A percentile compares a stretch with the other conserved stretches of the same genome.
Conservation (phyloP, 208 protist species). For the Wallacemonas rigidus region DNA sequence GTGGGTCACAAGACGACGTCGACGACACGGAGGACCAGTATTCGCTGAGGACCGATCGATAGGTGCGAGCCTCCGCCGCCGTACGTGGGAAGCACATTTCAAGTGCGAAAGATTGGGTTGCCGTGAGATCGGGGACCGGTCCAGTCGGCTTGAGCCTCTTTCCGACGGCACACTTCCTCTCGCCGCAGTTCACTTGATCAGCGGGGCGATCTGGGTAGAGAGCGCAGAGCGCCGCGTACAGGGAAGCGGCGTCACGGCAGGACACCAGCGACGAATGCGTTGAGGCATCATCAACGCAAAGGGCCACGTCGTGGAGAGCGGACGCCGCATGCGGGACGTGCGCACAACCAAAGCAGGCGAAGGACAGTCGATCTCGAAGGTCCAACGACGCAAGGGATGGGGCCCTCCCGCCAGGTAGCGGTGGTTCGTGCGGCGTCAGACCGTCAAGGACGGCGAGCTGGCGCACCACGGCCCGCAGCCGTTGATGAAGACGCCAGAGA, state of each 20-base stretch:
- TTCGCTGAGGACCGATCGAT: no score
- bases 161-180: no score
- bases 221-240: conserved; percentile 12
- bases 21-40: no score
- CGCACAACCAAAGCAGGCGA: conserved; percentile 43
- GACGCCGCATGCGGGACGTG: conserved; percentile 21
- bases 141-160: neutral
- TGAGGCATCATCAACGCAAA: no score
- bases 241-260: neutral
- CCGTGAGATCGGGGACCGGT: neutral
- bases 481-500: conserved; percentile 48
- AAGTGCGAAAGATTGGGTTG: neutral
- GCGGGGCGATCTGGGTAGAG: no score
- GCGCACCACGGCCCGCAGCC: conserved; percentile 25
- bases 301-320: no score
- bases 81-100: conserved; percentile 3
- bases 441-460: neutral
- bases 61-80: neutral
- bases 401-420: neutral
- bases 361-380: conserved; percentile 32
- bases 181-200: no score
- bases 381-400: conserved; percentile 29
- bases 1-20: no score
- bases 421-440: neutral
- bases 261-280: neutral